Evolutionary conservation across 495 filamentous ascomycete species (phyloP).

Genomic region (Pseudomonodictys pantanalensis): DNA sequence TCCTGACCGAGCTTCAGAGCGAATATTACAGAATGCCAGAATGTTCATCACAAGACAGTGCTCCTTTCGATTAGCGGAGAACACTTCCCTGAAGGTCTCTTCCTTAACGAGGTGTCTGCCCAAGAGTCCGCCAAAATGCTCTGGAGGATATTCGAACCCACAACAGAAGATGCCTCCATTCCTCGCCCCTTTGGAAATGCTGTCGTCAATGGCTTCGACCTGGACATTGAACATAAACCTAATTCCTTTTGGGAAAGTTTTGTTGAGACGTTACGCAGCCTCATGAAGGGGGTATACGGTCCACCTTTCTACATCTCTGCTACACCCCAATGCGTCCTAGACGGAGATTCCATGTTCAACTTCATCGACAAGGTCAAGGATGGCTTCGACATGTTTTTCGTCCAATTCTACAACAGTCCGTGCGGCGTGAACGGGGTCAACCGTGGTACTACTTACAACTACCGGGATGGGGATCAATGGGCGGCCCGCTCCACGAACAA

Average conservation of each 20-base stretch:
- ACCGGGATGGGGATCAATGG: neutral
- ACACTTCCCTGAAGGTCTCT: constrained; percentile 18
- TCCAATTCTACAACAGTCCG: constrained; percentile 48
- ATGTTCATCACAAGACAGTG: constrained; percentile 26
- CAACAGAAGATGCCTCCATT: neutral
- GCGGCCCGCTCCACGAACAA: neutral
- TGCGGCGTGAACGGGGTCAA: constrained; percentile 54
- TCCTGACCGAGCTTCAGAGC: constrained; percentile 4
- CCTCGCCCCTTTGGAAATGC: constrained; percentile 25
- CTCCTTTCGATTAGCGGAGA: constrained; percentile 30
- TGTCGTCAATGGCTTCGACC: constrained; percentile 30
- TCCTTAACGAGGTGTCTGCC: constrained; percentile 13
- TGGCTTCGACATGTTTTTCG: constrained; percentile 16
- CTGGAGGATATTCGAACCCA: constrained; percentile 29
- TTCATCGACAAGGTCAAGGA: too few species aligned
- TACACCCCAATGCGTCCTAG: constrained; percentile 30
- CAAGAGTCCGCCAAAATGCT: constrained; percentile 13
- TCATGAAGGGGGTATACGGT: constrained; percentile 25
- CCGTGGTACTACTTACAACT: neutral
- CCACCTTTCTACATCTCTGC: constrained; percentile 24
- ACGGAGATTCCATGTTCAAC: too few species aligned
- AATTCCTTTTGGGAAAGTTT: constrained; percentile 16
- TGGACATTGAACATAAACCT: constrained; percentile 22
- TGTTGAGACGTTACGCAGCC: constrained; percentile 16
- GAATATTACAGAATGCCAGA: constrained; percentile 35